Base-by-base conservation (phyloP, 1,284 basidiomycete genomes). In the Phaffia rhodozyma region DNA sequence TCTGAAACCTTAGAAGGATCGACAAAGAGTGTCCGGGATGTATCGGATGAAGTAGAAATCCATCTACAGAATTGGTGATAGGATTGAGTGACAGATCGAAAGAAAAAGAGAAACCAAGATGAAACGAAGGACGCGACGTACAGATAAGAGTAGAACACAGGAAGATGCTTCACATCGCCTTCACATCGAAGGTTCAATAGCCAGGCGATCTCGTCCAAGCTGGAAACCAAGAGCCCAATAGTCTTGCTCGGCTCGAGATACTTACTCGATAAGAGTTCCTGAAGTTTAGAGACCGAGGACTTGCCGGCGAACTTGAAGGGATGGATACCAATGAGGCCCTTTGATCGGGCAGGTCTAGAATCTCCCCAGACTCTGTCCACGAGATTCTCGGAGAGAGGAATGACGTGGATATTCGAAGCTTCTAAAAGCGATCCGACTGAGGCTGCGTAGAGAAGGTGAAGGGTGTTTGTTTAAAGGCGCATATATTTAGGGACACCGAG, bases 301-400 rank as follows among this genome's bases (percentile, higher is more conserved):
- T 75, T 72, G 75, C 89, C 91, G 0, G 89, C 82, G 69, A 86
- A 91, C 67, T 85, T 80, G 48, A 84, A 77, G 1, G 84, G 81
- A 68, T 94, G 90, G 18, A 86, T 76, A 70, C 84, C 86, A n/a
- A 94, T 78, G 0, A 83, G 81, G 55, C 84, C 84, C 61, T 79
- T 80, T 0, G 86, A 83, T 63, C 89, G 85, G 3, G 74, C 65
- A 1, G 69, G 53, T 0, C 87, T 86, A 63, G 87, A 85, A 50
- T 84, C 82, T 64, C 80, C 81, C 89, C 91, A 96, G 43, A 88
- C 79, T 5, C 85, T 79, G 73, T 97, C 94, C 61, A 97, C 78
- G 25, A 97, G 81, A 74, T 97, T 97, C 70, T 85, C 27, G 23
- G 69, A 58, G 38, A 78, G 69, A 6, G 76, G 74, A 81, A 70